These are phyloP conservation scores for Triangularia setosa DNA, from an alignment of 2,329 filamentous ascomycete genomes.

Conservation along the genomic window DNA sequence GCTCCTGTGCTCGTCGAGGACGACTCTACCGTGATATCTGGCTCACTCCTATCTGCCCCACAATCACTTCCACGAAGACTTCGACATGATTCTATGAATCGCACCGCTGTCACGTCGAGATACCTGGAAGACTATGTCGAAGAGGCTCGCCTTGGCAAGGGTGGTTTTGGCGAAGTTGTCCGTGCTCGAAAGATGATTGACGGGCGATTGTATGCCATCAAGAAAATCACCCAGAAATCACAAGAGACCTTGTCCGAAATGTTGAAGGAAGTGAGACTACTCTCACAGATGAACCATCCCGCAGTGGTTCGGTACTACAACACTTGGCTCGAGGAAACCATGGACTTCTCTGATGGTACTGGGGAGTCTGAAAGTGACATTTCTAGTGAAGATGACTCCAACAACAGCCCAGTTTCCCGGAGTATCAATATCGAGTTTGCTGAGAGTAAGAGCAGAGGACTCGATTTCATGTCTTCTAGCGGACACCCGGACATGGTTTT, in stretches of 20 bases:
- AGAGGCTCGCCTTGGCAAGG: conserved; percentile 82
- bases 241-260: conserved; percentile 76
- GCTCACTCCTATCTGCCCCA: conserved; percentile 41
- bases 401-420: conserved; percentile 39
- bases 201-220: conserved; percentile 90
- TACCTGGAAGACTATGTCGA: conserved; percentile 90
- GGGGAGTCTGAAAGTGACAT: conserved; percentile 53
- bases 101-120: conserved; percentile 58
- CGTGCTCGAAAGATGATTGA: conserved; percentile 94
- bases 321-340: conserved; percentile 81
- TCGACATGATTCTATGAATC: conserved; percentile 60
- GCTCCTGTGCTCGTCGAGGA: conserved; percentile 54
- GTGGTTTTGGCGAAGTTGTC: conserved; percentile 93
- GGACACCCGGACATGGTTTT: conserved; percentile 68
- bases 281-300: conserved; percentile 91
- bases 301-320: conserved; percentile 86
- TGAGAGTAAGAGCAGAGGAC: conserved; percentile 65
- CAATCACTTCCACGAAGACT: conserved; percentile 45
- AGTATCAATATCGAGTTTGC: conserved; percentile 54
- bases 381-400: conserved; percentile 28
- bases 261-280: conserved; percentile 76
- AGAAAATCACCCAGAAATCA: conserved; percentile 86
- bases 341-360: conserved; percentile 51
- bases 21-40: conserved; percentile 36
- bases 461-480: conserved; percentile 91